Percentiles rank a stretch among this genome's conserved stretches.
phyloP scores from a whole-genome alignment of 768 basidiomycete genomes.

The Mrakia gelida region DNA sequence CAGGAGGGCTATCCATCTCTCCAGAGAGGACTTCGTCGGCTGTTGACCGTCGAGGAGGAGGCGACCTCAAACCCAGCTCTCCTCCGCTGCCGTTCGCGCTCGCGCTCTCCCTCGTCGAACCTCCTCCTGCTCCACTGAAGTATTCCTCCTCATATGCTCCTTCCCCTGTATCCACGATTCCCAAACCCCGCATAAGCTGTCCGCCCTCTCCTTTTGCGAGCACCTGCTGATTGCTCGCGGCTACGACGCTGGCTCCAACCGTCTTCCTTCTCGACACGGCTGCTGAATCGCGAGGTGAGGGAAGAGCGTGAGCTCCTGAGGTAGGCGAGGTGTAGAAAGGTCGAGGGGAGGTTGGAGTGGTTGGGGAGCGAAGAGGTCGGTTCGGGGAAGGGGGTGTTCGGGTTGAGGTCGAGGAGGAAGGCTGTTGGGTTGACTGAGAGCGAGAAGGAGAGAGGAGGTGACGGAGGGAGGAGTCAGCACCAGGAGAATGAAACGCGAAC shows the following conservation, averaged over 20 bases:
- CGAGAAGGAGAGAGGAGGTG: background rate
- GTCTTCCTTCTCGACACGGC: constrained; percentile 11
- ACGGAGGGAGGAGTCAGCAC: background rate
- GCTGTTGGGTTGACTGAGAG: background rate
- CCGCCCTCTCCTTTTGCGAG: constrained; percentile 10
- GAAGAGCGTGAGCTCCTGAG: background rate
- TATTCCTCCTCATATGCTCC: background rate
- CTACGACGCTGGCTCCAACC: constrained; percentile 12
- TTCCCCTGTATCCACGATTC: background rate
- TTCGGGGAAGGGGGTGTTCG: background rate
- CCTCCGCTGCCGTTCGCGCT: constrained; percentile 2
- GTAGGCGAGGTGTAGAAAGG: background rate
- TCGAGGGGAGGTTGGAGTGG: background rate
- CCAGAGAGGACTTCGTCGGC: background rate
- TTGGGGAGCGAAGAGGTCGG: background rate
- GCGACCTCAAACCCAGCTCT: background rate
- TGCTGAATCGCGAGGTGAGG: constrained; percentile 17
- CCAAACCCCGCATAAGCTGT: constrained; percentile 14
- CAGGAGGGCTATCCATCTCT: background rate
- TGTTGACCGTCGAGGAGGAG: background rate
- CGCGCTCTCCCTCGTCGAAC: background rate
- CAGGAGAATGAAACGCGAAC: background rate
- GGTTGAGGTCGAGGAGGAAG: background rate
- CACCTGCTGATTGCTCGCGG: constrained; percentile 1
- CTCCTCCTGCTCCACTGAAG: no score